Evolutionary conservation across 1,284 basidiomycete genomes (phyloP).

Genomic region (Flammula alnicola): DNA sequence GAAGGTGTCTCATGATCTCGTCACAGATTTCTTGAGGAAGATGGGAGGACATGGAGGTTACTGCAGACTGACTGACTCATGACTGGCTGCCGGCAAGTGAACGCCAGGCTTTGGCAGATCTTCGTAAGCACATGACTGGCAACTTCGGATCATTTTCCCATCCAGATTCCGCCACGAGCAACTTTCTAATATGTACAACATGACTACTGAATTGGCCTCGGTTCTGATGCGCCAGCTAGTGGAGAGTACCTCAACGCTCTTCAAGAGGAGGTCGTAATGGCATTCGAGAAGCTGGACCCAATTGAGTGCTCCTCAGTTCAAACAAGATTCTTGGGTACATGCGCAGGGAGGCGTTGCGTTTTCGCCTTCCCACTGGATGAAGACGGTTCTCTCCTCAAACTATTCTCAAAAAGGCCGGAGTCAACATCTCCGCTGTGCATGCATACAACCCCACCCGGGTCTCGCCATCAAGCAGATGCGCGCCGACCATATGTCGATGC

Average conservation of each 20-base stretch:
- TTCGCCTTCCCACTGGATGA: constrained; percentile 67
- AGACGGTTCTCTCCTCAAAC: constrained; percentile 39
- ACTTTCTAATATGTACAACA: constrained; percentile 5
- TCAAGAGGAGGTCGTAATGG: constrained; percentile 82
- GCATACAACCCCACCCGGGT: constrained; percentile 84
- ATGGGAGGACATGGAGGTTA: too few species aligned
- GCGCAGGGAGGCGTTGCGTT: constrained; percentile 88
- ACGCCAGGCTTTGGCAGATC: too few species aligned
- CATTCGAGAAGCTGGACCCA: constrained; percentile 83
- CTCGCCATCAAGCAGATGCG: constrained; percentile 95
- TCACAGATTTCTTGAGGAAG: too few species aligned
- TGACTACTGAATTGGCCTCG: constrained; percentile 24
- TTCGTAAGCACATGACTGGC: too few species aligned
- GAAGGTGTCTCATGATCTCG: too few species aligned
- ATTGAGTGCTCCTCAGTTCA: constrained; percentile 73
- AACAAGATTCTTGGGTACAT: constrained; percentile 88
- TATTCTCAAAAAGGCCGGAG: constrained; percentile 94
- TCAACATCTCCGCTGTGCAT: constrained; percentile 94
- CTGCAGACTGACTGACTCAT: too few species aligned
- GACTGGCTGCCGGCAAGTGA: too few species aligned
- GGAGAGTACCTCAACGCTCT: constrained; percentile 78
- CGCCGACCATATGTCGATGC: constrained; percentile 84
- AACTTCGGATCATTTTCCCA: too few species aligned
- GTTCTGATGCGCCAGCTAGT: constrained; percentile 82
- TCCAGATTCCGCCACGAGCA: too few species aligned